Evolutionary conservation across 768 basidiomycete species (phyloP), one percentile per base, ranked within the genome.

Genomic region (Megacollybia marginata): DNA sequence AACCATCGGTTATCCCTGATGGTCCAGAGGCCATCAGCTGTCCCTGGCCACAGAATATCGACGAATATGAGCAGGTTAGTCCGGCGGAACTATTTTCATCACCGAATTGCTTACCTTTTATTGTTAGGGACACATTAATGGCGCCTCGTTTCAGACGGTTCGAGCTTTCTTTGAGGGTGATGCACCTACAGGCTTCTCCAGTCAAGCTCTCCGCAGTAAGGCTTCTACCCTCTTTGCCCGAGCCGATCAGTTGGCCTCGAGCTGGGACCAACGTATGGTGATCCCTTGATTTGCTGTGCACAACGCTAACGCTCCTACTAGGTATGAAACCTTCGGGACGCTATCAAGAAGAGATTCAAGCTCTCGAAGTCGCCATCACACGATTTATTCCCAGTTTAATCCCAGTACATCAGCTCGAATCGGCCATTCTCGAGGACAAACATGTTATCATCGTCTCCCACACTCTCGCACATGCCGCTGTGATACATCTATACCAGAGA

Each of bases 41-140:
- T 58, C 85, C 87, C 11, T 91, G 87, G 86, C 86, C 88, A 16
- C 80, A 86, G 62, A 70, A 75, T 46, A 75, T 85, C 62, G 73
- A 80, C 52, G 83, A 85, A 53, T 90, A 90, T 55, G 80, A 83
- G 65, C 69, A 75, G 46, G 88, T 85, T 62, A 62, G 77, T 65
- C 44, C 20, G 42, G 8, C 20, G 52, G 38, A 48, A 57, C 35
- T 43, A 18, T 42, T 44, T 33, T 43, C 38, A n/a, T 46, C n/a
- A 11, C 33, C 42, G 47, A 46, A 44, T 31, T 36, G 43, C 54
- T 48, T 44, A 46, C 52, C 51, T 12, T 28, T 54, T 35, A 32
- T 57, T 15, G 47, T 51, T 58, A 89, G 85, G 83, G 83, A 13
- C 78, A 79, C 44, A 71, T 76, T 50, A 65, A 74, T 36, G 62